Evolutionary conservation across 495 filamentous ascomycete species (phyloP).

Genomic region (Viridothelium virens): DNA sequence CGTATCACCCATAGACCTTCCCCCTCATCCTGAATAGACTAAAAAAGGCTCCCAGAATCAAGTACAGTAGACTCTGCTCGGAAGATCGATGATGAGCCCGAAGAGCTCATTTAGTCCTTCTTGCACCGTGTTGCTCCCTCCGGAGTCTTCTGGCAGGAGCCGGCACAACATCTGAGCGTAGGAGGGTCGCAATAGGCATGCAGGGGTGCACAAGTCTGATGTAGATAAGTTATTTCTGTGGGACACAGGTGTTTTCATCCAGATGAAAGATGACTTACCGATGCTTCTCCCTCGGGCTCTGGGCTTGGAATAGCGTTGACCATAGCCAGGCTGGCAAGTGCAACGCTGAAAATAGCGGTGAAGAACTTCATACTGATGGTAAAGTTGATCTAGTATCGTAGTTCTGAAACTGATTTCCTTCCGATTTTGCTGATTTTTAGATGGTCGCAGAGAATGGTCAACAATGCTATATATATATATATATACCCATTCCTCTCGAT

Average conservation of each 20-base stretch:
- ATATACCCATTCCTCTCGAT: not conserved
- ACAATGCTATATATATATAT: not conserved
- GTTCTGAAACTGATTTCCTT: not conserved
- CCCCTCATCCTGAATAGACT: not conserved
- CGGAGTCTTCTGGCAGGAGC: not conserved
- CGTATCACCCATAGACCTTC: not conserved
- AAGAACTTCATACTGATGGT: not conserved
- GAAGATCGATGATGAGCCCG: not conserved
- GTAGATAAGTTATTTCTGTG: not conserved
- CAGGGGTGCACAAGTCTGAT: not conserved
- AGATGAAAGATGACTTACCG: conserved; percentile 1
- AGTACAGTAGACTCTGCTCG: not conserved
- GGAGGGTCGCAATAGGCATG: not conserved
- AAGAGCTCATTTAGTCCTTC: not conserved
- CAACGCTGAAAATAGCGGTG: not conserved
- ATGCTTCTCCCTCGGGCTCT: not conserved
- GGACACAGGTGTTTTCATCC: not conserved
- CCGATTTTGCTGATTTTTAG: not conserved
- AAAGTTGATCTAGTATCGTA: not conserved
- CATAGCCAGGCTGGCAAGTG: not conserved
- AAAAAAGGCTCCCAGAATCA: not conserved
- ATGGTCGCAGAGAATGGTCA: not conserved
- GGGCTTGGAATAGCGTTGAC: not conserved
- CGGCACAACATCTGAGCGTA: not conserved
- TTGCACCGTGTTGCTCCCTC: not conserved